A percentile compares a stretch with the other conserved stretches of the same genome.
Evolutionary conservation across 2,329 filamentous ascomycete genomes (phyloP).

Genomic region (Exophiala oligosperma): DNA sequence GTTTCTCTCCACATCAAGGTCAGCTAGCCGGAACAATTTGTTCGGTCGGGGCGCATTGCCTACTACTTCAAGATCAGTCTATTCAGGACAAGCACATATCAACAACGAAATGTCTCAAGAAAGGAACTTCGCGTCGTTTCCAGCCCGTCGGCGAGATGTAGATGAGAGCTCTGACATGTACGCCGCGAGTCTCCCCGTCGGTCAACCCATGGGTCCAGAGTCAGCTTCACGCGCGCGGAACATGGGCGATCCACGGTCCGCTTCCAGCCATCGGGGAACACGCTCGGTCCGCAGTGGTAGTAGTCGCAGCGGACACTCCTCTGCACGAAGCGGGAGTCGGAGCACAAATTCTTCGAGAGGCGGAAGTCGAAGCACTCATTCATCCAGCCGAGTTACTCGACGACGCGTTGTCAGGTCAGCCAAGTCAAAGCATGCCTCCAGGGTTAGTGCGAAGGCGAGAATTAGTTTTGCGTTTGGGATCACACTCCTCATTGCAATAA

Average conservation of each 20-base stretch:
- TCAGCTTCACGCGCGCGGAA: slow-evolving; percentile 2
- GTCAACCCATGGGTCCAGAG: not conserved
- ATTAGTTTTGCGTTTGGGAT: slow-evolving; percentile 65
- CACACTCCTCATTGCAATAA: slow-evolving; percentile 59
- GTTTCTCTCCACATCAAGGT: slow-evolving; percentile 14
- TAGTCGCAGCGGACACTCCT: slow-evolving; percentile 4
- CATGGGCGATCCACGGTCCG: slow-evolving; percentile 3
- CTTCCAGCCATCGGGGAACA: slow-evolving; percentile 3
- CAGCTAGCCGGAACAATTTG: slow-evolving; percentile 13
- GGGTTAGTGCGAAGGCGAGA: slow-evolving; percentile 35
- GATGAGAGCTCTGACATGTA: slow-evolving; percentile 22
- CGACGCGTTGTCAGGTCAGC: slow-evolving; percentile 43
- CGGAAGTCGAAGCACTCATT: slow-evolving; percentile 3
- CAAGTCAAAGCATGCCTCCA: slow-evolving; percentile 48
- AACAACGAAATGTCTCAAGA: slow-evolving; percentile 22
- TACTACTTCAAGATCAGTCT: slow-evolving; percentile 24
- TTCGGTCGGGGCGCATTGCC: slow-evolving; percentile 14
- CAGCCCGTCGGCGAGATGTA: slow-evolving; percentile 1
- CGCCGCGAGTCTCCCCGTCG: not conserved
- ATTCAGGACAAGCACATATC: slow-evolving; percentile 31
- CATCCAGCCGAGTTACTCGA: slow-evolving; percentile 3
- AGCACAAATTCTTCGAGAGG: slow-evolving; percentile 9
- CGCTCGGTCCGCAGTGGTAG: slow-evolving; percentile 10
- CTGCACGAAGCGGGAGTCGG: slow-evolving; percentile 47
- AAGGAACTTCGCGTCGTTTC: slow-evolving; percentile 14